Base-by-base conservation (phyloP, 164 flowering plant genomes). In the Macadamia integrifolia region DNA sequence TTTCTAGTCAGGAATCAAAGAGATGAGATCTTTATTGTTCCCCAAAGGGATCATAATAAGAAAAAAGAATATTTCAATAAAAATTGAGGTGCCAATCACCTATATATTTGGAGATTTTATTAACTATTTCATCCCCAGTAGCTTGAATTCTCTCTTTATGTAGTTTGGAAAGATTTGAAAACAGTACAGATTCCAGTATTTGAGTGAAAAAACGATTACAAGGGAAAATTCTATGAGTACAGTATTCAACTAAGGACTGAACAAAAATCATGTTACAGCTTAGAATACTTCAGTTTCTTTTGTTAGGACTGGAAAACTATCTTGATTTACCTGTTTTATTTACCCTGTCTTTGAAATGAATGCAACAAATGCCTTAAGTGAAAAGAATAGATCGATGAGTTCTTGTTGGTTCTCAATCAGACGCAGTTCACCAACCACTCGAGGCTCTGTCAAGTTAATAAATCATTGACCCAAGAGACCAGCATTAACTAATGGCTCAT, bases 391-490 rank as follows among this genome's bases (percentile, higher is more conserved):
- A 14, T 30, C 8, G 17, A 18, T 1, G 30, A 57, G 52, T 2
- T 43, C 53, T 31, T 23, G 52, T 46, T 2, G 57, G 58, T 42
- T 28, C n/a, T 63, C 64, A 74, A 82, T 63, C 66, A 66, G 12
- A 73, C 70, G 66, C 81, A 82, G 71, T 80, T 75, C 70, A 83
- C 77, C 80, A 87, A 35, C 90, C 94, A 87, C 67, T 85, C 87
- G 69, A 91, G 69, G 75, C 92, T 84, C 91, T 91, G 93, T 70
- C 62, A 50, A 35, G 61, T 7, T 2, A 56, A 52, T 9, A 5
- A 43, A 32, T 46, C 50, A 9, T 23, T 3, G 61, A 7, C 13
- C 14, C 15, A 14, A 40, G 57, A 23, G 57, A 53, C 9, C 50
- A 46, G 9, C 7, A 9, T 8, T 46, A 46, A 46, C 6, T 53